Evolutionary conservation across 257 asterid species (phyloP).

Genomic region (Scutellaria minor): DNA sequence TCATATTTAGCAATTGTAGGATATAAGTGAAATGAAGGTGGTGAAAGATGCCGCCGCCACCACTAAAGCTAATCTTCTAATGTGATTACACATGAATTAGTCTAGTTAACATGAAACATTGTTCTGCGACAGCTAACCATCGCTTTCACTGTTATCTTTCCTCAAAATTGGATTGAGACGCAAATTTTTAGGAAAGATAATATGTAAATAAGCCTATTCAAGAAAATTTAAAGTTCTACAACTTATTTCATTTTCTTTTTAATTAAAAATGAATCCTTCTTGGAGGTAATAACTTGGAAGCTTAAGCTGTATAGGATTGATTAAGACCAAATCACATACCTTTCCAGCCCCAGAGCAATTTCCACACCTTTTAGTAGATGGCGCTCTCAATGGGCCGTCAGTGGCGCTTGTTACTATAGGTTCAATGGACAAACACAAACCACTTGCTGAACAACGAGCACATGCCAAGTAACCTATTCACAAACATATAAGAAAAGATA

Average conservation of each 20-base stretch:
- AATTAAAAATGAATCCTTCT: background rate
- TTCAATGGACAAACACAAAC: constrained; percentile 71
- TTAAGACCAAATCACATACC: constrained; percentile 47
- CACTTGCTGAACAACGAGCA: constrained; percentile 85
- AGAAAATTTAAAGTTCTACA: background rate
- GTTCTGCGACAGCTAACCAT: no score
- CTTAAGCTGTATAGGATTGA: background rate
- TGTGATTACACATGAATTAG: no score
- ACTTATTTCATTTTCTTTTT: background rate
- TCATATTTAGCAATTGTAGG: background rate
- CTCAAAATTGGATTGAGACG: no score
- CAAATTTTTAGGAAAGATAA: background rate
- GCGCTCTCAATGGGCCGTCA: constrained; percentile 50
- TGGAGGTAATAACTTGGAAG: background rate
- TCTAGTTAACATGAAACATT: no score
- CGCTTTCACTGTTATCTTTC: no score
- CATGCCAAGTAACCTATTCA: constrained; percentile 86
- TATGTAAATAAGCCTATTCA: background rate
- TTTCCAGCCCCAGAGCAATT: constrained; percentile 97
- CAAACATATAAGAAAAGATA: constrained; percentile 11
- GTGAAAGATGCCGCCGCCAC: no score
- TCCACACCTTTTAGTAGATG: constrained; percentile 70
- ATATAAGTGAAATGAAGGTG: no score
- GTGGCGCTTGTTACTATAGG: constrained; percentile 57
- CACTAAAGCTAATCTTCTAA: no score